phyloP scores from a whole-genome alignment of 1,284 basidiomycete genomes.

The Macrocystidia cucumis region DNA sequence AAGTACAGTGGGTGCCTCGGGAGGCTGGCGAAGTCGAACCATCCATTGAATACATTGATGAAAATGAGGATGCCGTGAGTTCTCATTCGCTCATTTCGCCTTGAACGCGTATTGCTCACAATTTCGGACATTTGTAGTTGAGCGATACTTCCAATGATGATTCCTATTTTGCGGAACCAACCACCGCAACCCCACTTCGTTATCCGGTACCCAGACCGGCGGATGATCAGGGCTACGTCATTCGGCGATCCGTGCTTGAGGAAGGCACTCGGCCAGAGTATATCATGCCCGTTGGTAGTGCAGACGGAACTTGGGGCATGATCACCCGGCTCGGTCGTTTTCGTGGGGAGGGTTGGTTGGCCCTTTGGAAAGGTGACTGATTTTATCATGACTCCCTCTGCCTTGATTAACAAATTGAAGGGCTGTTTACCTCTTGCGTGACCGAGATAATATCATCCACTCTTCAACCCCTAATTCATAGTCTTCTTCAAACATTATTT shows the following conservation, averaged over 20 bases:
- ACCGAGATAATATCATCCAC: conserved; percentile 60
- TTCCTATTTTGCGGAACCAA: conserved; percentile 74
- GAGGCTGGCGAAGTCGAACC: conserved; percentile 43
- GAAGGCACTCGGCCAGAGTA: conserved; percentile 75
- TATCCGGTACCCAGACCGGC: conserved; percentile 39
- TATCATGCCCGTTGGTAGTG: conserved; percentile 80
- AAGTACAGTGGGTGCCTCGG: conserved; percentile 93
- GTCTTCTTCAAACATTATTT: conserved; percentile 51
- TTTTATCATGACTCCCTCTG: conserved; percentile 2
- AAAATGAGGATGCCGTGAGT: conserved; percentile 43
- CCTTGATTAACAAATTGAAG: conserved; percentile 28
- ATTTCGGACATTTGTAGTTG: conserved; percentile 32
- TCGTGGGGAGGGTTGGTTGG: conserved; percentile 80
- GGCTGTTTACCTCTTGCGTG: conserved; percentile 74
- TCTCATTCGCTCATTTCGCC: conserved; percentile 1
- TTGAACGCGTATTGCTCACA: conserved; percentile 5
- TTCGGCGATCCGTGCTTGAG: conserved; percentile 61
- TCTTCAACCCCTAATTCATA: conserved; percentile 68
- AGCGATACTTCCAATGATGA: conserved; percentile 61
- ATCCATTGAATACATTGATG: conserved; percentile 35
- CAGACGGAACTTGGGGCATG: conserved; percentile 92
- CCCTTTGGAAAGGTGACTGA: conserved; percentile 81
- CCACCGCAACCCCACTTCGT: conserved; percentile 27
- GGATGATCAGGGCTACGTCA: conserved; percentile 74
- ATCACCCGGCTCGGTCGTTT: conserved; percentile 82